These are phyloP conservation scores for Solanum tarapatanum DNA, from an alignment of 257 asterid genomes.

Conservation along the genomic window DNA sequence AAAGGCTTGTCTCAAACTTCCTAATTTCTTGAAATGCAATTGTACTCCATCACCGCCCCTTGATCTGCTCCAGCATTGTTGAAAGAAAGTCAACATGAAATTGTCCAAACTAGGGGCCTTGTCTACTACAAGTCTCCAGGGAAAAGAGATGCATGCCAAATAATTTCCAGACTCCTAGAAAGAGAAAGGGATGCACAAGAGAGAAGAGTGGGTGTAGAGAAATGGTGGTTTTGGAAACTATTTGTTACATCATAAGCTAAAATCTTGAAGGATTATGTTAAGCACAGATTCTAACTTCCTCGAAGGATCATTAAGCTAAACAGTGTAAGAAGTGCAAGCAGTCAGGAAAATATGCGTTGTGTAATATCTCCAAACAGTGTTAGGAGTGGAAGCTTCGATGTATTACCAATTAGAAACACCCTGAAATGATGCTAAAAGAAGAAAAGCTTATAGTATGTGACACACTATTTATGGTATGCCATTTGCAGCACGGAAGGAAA, in stretches of 20 bases:
- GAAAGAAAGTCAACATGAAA: neutral
- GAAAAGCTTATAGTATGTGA: neutral
- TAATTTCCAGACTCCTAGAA: neutral
- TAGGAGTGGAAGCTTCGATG: neutral
- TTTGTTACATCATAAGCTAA: neutral
- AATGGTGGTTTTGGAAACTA: neutral
- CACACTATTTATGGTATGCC: neutral
- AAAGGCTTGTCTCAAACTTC: neutral
- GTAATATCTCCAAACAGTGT: neutral
- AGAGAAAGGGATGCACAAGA: neutral
- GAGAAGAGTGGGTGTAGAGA: neutral
- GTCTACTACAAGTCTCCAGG: neutral
- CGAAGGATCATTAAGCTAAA: neutral
- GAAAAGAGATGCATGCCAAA: neutral
- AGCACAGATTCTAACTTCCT: neutral
- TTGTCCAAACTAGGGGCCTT: neutral
- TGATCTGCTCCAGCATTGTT: neutral
- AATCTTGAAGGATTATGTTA: neutral
- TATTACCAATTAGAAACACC: neutral
- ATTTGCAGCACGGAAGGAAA: slow-evolving; percentile 64
- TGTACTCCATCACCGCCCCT: neutral
- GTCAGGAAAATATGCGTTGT: neutral
- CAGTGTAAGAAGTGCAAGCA: neutral
- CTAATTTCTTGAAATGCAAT: neutral
- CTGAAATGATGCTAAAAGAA: neutral